A percentile compares a stretch with the other conserved stretches of the same genome.
phyloP scores from a whole-genome alignment of 2,329 filamentous ascomycete species.

The Hypoxylon rubiginosum region DNA sequence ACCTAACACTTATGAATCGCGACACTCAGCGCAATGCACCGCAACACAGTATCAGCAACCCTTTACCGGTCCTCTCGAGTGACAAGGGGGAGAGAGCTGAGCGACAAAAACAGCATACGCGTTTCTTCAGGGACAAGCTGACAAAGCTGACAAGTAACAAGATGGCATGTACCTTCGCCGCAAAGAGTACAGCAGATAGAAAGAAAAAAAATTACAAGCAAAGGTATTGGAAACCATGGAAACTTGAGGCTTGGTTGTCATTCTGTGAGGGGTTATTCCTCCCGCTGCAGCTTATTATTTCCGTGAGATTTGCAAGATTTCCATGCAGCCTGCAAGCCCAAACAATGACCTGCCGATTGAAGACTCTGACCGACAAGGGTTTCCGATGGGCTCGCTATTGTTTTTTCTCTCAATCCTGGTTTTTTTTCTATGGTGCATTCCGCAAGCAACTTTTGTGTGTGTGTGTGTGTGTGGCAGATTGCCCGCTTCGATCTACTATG shows the following conservation, averaged over 20 bases:
- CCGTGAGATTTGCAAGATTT: constrained; percentile 40
- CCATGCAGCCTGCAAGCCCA: constrained; percentile 35
- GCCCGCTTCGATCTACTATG: constrained; percentile 3
- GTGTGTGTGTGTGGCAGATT: constrained; percentile 34
- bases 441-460: constrained; percentile 22
- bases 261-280: constrained; percentile 44
- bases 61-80: constrained; percentile 1
- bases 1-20: constrained; percentile 19
- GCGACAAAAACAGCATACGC: not conserved
- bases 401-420: constrained; percentile 39
- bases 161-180: constrained; percentile 28
- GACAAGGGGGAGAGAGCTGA: not conserved
- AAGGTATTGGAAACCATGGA: constrained; percentile 35
- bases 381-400: constrained; percentile 19
- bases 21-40: constrained; percentile 26
- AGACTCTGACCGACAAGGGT: constrained; percentile 40
- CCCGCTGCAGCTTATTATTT: constrained; percentile 36
- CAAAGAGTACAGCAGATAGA: not conserved
- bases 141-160: constrained; percentile 20
- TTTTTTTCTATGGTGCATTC: constrained; percentile 30
- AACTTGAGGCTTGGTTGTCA: constrained; percentile 40
- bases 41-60: constrained; percentile 24
- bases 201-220: constrained; percentile 11
- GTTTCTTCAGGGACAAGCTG: constrained; percentile 28
- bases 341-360: constrained; percentile 45